Percentiles rank a stretch among this genome's conserved stretches.
phyloP scores from a whole-genome alignment of 306 rosid genomes.

The Ziziphus jujuba region DNA sequence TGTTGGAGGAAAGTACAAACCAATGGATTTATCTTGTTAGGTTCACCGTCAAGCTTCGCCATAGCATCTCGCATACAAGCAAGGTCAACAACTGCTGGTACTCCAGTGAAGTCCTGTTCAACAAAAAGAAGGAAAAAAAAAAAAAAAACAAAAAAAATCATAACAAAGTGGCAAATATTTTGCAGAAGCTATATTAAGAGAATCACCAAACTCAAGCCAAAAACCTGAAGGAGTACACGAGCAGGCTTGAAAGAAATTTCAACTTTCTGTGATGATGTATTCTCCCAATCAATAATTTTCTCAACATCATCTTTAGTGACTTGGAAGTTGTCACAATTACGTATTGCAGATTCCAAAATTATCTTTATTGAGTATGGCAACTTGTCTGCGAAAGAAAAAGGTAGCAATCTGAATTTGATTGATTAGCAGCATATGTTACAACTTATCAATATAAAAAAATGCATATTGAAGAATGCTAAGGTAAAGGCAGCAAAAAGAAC shows the following conservation, averaged over 20 bases:
- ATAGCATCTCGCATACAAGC: slow-evolving; percentile 98
- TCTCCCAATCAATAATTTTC: slow-evolving; percentile 93
- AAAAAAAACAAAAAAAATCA: slow-evolving; percentile 13
- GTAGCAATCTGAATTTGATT: slow-evolving; percentile 1
- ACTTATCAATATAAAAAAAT: too few species aligned
- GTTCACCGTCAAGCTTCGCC: slow-evolving; percentile 89
- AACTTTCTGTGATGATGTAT: slow-evolving; percentile 69
- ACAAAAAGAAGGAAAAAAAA: not conserved
- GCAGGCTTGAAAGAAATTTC: slow-evolving; percentile 98
- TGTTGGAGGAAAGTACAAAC: slow-evolving; percentile 19
- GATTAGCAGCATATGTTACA: too few species aligned
- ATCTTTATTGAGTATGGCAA: slow-evolving; percentile 87
- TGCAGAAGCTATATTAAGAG: not conserved
- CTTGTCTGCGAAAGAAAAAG: slow-evolving; percentile 48
- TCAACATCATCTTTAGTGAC: slow-evolving; percentile 79
- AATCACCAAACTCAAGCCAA: too few species aligned
- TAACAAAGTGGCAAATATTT: slow-evolving; percentile 17
- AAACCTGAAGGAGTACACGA: slow-evolving; percentile 91
- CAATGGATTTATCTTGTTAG: slow-evolving; percentile 92
- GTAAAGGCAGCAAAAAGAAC: not conserved
- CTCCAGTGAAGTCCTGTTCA: slow-evolving; percentile 91
- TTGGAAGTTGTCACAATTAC: slow-evolving; percentile 91
- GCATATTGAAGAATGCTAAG: slow-evolving; percentile 1
- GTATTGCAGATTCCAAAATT: slow-evolving; percentile 93
- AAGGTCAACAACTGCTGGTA: slow-evolving; percentile 95